Evolutionary conservation across 164 flowering plant genomes (phyloP).

Genomic region (Umbilicus rupestris): DNA sequence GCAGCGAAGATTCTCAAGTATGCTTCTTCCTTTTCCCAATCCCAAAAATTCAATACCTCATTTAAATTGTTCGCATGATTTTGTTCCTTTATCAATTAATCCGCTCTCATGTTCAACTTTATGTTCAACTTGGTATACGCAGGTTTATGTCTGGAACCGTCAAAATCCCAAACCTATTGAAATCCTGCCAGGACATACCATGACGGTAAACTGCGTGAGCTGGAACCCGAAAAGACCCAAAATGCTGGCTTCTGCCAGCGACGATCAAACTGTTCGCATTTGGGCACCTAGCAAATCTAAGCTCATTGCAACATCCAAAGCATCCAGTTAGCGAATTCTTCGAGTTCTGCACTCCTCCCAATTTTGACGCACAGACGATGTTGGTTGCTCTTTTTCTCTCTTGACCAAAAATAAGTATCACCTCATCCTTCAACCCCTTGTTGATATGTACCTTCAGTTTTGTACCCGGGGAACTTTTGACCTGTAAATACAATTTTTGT

Average conservation of each 20-base stretch:
- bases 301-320: neutral
- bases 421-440: neutral
- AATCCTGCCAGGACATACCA: conserved; percentile 59
- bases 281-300: conserved; percentile 47
- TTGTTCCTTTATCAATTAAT: neutral
- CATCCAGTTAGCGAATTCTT: neutral
- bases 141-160: conserved; percentile 89
- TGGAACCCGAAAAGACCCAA: conserved; percentile 69
- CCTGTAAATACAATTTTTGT: conserved; percentile 1
- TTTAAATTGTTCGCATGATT: neutral
- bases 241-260: conserved; percentile 91
- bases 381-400: neutral
- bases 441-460: conserved; percentile 1
- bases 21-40: conserved; percentile 9
- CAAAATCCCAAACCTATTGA: conserved; percentile 43
- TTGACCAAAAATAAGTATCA: neutral
- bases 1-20: conserved; percentile 92
- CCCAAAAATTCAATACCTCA: neutral
- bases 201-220: conserved; percentile 85
- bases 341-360: neutral
- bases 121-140: conserved; percentile 7
- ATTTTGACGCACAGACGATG: neutral
- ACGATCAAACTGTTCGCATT: conserved; percentile 80
- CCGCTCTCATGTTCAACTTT: neutral
- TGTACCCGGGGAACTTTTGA: neutral